Conservation (phyloP, 2,329 filamentous ascomycete genomes). For the Whalleya microplaca region DNA sequence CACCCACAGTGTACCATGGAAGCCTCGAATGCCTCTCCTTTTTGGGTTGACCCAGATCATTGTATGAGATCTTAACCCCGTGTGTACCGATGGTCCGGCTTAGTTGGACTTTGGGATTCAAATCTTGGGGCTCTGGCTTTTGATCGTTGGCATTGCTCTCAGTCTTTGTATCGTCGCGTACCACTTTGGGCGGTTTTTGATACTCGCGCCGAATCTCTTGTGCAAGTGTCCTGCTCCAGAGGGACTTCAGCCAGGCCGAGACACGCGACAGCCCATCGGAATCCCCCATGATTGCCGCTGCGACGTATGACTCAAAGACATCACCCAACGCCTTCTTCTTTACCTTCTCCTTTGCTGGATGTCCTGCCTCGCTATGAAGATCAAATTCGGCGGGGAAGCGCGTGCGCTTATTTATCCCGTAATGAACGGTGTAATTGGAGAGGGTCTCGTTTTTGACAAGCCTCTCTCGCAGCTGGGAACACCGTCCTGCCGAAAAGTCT, state of each 20-base stretch:
- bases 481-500: slow-evolving; percentile 66
- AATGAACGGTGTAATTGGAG: slow-evolving; percentile 68
- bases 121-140: slow-evolving; percentile 15
- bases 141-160: slow-evolving; percentile 13
- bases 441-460: slow-evolving; percentile 83
- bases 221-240: slow-evolving; percentile 72
- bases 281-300: slow-evolving; percentile 73
- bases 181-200: slow-evolving; percentile 13
- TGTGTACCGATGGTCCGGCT: slow-evolving; percentile 56
- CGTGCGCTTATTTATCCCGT: slow-evolving; percentile 70
- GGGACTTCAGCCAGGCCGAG: slow-evolving; percentile 70
- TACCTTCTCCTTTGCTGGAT: slow-evolving; percentile 51
- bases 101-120: slow-evolving; percentile 57
- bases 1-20: slow-evolving; percentile 64
- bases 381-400: slow-evolving; percentile 55
- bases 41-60: slow-evolving; percentile 56
- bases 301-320: slow-evolving; percentile 89
- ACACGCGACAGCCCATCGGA: slow-evolving; percentile 63
- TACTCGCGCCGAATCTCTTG: slow-evolving; percentile 53
- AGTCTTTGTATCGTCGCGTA: slow-evolving; percentile 8
- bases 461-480: slow-evolving; percentile 75
- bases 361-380: slow-evolving; percentile 40
- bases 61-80: slow-evolving; percentile 64
- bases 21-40: slow-evolving; percentile 59
- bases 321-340: slow-evolving; percentile 79